Evolutionary conservation across 768 basidiomycete genomes (phyloP), one percentile per base, ranked within the genome.

Genomic region (Zangia roseola): DNA sequence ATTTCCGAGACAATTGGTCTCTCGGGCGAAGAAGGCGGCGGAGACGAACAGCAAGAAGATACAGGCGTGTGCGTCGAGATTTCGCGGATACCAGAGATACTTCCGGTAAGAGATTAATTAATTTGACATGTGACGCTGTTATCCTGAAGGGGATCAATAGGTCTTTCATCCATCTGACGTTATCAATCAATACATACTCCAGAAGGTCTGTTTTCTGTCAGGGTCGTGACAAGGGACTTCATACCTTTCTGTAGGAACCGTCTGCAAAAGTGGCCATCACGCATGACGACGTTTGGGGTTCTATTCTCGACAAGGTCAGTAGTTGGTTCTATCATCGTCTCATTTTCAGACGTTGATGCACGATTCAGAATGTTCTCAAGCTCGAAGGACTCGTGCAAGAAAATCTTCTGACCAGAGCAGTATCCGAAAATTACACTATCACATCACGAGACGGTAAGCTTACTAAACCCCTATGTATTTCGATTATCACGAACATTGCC

Each of bases 101-200:
- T 48, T 2, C 55, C 55, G 47, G 60, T 63, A 44, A 2, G 54
- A 2, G 8, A 8, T 36, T 19, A 30, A 10, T 43, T 36, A 13
- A 4, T 31, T 28, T 19, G 8, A 4, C 38, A 12, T 14, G 3
- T 12, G 10, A 3, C 13, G 6, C 13, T 10, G 21, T 8, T 16
- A 19, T n/a, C 31, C 41, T 59, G 21, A 56, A 49, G 5, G 12
- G n/a, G 6, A 10, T 24, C 10, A 4, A n/a, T 26, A 61, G 62
- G 56, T 53, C 17, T 63, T 64, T 39, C 61, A 63, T 10, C 62
- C 61, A 4, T 52, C 44, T 10, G 61, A 63, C 14, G 40, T 52
- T 35, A 64, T 63, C 23, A 64, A 64, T 37, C 54, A 19, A 19
- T 64, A 62, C 39, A 50, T 63, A 50, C 46, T 63, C 2, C 41